Evolutionary conservation across 345 rosid genomes (phyloP), one percentile per base, ranked within the genome.

Genomic region (Raphanus raphanistrum): DNA sequence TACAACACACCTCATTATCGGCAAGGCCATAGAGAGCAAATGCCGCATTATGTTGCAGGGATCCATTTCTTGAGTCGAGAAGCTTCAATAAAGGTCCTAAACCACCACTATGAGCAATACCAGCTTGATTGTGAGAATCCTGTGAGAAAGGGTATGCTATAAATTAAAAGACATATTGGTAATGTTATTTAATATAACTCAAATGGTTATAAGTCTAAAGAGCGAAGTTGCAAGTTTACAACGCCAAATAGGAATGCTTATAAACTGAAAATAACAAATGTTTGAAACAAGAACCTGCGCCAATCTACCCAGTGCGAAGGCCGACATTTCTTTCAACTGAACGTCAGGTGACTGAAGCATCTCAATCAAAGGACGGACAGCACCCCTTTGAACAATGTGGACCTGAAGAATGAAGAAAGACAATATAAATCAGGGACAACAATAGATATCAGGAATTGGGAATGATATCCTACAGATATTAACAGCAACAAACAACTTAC

Each of bases 21-120:
- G 97, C 98, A 73, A 96, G 97, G 63, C 99, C 99, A 82, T 93
- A 96, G 36, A 96, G 91, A 76, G 99, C 94, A 90, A 96, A 96
- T 17, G 99, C 99, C 48, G 97, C 99, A 86, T 93, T 96, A 72
- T 96, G 99, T 82, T 96, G 99, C 87, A 96, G 82, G 63, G 97
- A 96, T 67, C 98, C 98, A 84, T 90, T 91, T 84, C 87, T 96
- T 55, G 98, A 93, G 86, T 93, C 98, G 25, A 96, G 90, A 83
- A 96, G 98, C 90, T 90, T 93, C 76, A 96, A 73, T 73, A 96
- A 79, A 70, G 99, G 98, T 76, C 81, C 81, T 73, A 96, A 83
- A 58, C 99, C 98, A 83, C 99, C 99, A 77, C 84, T 88, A 81
- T 91, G 92, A 17, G 93, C 91, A 78, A 96, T 93, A 67, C 99